phyloP scores from a whole-genome alignment of 2,329 filamentous ascomycete species.

The Tolypocladium ophioglossoides region DNA sequence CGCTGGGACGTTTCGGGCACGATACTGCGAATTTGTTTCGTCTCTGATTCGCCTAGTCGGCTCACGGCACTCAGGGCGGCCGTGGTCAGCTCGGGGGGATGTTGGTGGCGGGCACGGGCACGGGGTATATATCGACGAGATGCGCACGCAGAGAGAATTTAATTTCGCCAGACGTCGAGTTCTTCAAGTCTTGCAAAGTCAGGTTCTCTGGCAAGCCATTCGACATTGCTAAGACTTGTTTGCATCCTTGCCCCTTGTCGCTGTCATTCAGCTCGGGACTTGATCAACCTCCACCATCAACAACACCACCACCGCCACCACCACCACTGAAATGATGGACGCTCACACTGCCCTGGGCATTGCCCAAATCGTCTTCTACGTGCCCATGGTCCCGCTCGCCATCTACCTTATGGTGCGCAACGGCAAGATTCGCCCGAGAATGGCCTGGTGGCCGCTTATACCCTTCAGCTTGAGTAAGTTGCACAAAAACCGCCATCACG shows the following conservation, averaged over 20 bases:
- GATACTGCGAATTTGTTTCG: not conserved
- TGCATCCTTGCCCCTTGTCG: not conserved
- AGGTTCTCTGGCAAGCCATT: not conserved
- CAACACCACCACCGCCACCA: not conserved
- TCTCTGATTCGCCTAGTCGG: not conserved
- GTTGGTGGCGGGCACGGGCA: not conserved
- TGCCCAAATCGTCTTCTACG: conserved; percentile 15
- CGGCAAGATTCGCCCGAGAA: conserved; percentile 13
- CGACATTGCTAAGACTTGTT: not conserved
- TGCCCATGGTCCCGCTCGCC: conserved; percentile 12
- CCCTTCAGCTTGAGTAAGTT: conserved; percentile 12
- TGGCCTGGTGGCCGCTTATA: conserved; percentile 17
- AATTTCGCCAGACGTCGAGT: not conserved
- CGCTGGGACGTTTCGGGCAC: not conserved
- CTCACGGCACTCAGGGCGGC: not conserved
- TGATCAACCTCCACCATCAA: not conserved
- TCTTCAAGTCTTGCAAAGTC: not conserved
- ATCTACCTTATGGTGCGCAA: conserved; percentile 14
- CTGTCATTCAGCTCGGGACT: not conserved
- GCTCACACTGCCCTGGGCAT: conserved; percentile 13
- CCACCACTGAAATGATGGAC: conserved; percentile 5
- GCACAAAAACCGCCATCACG: not conserved
- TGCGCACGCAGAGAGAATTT: not conserved
- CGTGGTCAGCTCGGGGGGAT: not conserved
- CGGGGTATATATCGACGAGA: not conserved